Evolutionary conservation across 2,329 filamentous ascomycete genomes (phyloP).

Genomic region (Davidsoniella virescens): DNA sequence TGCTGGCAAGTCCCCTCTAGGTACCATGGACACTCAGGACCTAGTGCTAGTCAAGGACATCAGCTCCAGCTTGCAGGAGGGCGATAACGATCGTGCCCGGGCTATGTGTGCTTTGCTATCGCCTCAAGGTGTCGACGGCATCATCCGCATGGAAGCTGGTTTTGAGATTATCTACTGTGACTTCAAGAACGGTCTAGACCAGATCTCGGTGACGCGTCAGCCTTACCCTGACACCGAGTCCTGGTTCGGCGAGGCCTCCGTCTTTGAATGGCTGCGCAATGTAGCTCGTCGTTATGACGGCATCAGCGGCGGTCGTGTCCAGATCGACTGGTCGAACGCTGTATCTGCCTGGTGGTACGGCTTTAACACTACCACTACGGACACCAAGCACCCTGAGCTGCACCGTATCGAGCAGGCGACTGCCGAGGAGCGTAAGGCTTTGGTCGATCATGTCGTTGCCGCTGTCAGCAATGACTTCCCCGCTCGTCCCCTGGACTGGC

Average conservation of each 20-base stretch:
- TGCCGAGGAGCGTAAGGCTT: conserved; percentile 19
- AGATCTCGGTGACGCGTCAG: conserved; percentile 21
- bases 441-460: conserved; percentile 28
- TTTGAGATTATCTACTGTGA: conserved; percentile 57
- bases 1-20: conserved; percentile 47
- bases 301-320: conserved; percentile 25
- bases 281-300: conserved; percentile 29
- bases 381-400: conserved; percentile 20
- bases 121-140: conserved; percentile 43
- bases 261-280: conserved; percentile 27
- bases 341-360: conserved; percentile 35
- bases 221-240: conserved; percentile 15
- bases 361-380: conserved; percentile 30
- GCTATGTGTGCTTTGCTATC: conserved; percentile 38
- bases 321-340: conserved; percentile 33
- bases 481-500: conserved; percentile 40
- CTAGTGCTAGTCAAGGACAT: conserved; percentile 34
- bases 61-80: background rate
- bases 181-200: conserved; percentile 31
- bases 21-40: conserved; percentile 54
- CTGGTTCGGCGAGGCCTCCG: conserved; percentile 16
- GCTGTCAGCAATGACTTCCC: conserved; percentile 17
- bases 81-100: conserved; percentile 34
- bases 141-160: conserved; percentile 52
- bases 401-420: conserved; percentile 20